Base-by-base conservation (phyloP, 1,284 basidiomycete genomes). In the Apiotrichum sp. region DNA sequence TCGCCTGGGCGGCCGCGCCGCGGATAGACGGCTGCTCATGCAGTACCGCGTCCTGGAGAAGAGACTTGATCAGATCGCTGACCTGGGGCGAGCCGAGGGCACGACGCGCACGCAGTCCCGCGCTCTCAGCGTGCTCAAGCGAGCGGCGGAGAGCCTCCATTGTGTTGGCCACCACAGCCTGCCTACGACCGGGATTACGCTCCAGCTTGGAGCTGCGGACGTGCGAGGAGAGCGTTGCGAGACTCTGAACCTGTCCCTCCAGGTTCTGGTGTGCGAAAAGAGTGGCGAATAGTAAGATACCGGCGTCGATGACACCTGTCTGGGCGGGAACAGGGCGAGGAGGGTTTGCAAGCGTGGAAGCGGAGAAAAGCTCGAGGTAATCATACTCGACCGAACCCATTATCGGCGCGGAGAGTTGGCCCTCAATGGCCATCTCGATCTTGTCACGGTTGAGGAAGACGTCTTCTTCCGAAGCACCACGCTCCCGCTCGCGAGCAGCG, bases 321-420 rank as follows among this genome's bases (percentile, higher is more conserved):
- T 83, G 81, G 0, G 91, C 80, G 0, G 93, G 86, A 3, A 89
- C 84, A 71, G 53, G 79, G 73, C 65, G 84, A 78, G 71, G 63
- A 16, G 59, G 42, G 8, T 53, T 52, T 3, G 59, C 53, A 1
- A 68, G 33, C 0, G 63, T 50, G 2, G 48, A 44, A 3, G 69
- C 59, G 2, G 60, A 61, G 50, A 87, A 90, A 3, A 96, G 77
- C 1, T 85, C 82, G 3, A 93, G 79, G 2, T 87, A 83, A 65
- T 98, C 93, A 67, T 96, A 86, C 73, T 97, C 93, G 50, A 85
- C 83, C 2, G 88, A 89, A 9, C 87, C 86, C 8, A 95, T 78
- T 51, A 97, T 84, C 0, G 93, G 92, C 64, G 83, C 85, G 2
- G 83, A 83, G 39, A 85, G 80, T 89, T 91, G 63, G 33, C 80